Evolutionary conservation across 2,329 filamentous ascomycete genomes (phyloP), one percentile per base, ranked within the genome.

Genomic region (Fusarium concolor): DNA sequence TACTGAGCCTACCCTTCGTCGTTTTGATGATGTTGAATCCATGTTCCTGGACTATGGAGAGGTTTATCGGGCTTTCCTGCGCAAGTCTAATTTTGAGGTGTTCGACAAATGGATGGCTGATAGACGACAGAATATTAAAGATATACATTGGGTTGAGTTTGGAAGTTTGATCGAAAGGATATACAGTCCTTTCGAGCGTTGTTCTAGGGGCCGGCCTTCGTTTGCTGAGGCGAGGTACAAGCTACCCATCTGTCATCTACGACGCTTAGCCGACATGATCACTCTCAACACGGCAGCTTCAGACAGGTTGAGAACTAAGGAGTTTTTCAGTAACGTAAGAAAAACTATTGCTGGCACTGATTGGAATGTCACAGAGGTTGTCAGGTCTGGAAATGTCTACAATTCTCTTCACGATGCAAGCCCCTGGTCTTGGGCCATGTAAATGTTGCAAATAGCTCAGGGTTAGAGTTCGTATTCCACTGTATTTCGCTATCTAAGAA

Each of bases 21-120:
- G 33, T 15, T 55, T 65, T 10, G 39, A 55, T 26, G 49, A 65
- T 18, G 42, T 33, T 3, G 10, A 51, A 10, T 31, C 53, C 14
- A 37, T 65, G 7, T 58, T 65, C 50, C 24, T 65, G 5, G 43
- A 65, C 37, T 62, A 47, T 33, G 28, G 62, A 11, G 41, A 65
- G 20, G 50, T 62, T 17, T 55, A 62, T 51, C 45, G 38, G 5
- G n/a, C 44, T 14, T 56, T 58, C 15, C 15, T 65, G 6, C 14
- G 35, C 5, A 39, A 35, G 10, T 41, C 38, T 17, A 55, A 58
- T 12, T 29, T 43, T 6, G 12, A 38, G 1, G 24, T 65, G 26
- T 6, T 65, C 14, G 38, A 65, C 10, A 38, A 11, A n/a, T 65
- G 44, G 62, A 31, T 65, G 14, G 6, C 18, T 15, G 41, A 65